These are phyloP conservation scores for Rhizophagus sp. DNA, from an alignment of 192 early-diverging fungal species.

Conservation along the genomic window DNA sequence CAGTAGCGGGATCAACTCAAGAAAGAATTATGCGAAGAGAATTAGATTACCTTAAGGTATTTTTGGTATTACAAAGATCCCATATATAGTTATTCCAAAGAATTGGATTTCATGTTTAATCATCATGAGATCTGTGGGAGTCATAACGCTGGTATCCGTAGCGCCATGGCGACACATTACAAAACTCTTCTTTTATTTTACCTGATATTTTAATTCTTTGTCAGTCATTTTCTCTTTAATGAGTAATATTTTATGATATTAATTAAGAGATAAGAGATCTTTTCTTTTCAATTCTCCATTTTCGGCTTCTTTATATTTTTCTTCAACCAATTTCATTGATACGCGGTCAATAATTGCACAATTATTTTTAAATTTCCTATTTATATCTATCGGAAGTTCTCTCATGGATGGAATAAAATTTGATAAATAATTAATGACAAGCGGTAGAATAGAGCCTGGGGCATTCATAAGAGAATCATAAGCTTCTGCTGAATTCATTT, in stretches of 20 bases:
- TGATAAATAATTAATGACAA: constrained; percentile 35
- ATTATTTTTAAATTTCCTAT: neutral
- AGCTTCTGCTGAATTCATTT: constrained; percentile 47
- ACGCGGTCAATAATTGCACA: constrained; percentile 35
- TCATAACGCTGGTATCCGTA: too few species aligned
- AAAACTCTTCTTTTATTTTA: neutral
- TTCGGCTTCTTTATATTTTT: too few species aligned
- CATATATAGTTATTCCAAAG: too few species aligned
- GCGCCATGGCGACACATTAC: too few species aligned
- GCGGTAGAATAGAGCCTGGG: constrained; percentile 8
- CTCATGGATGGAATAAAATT: too few species aligned
- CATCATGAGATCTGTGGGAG: too few species aligned
- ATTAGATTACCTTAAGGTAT: too few species aligned
- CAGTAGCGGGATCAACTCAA: too few species aligned
- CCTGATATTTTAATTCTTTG: constrained; percentile 46
- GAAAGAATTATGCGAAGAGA: too few species aligned
- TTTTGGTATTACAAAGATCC: too few species aligned
- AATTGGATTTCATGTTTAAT: too few species aligned
- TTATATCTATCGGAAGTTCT: constrained; percentile 30
- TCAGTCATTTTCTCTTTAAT: constrained; percentile 43
- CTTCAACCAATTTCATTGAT: constrained; percentile 38
- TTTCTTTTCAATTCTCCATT: constrained; percentile 32
- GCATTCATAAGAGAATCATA: constrained; percentile 40
- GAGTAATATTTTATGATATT: constrained; percentile 39
- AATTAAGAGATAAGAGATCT: constrained; percentile 48